phyloP scores from a whole-genome alignment of 2,329 filamentous ascomycete species.

The Ophiosphaerella narmari region DNA sequence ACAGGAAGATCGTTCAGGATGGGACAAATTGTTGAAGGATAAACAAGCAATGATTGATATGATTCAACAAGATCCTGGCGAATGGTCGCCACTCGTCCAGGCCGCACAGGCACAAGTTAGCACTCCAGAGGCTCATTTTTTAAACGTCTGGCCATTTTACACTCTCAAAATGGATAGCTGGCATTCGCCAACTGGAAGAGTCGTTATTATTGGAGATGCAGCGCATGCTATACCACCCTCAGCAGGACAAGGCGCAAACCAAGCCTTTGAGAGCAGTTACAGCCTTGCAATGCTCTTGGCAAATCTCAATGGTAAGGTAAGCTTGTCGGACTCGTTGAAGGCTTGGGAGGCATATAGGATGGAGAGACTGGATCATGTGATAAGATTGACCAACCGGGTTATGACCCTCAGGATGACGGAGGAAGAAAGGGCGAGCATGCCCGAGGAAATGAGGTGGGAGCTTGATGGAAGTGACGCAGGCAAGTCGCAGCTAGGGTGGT shows the following conservation, averaged over 20 bases:
- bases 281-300: conserved; percentile 8
- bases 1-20: conserved; percentile 36
- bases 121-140: background rate
- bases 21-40: conserved; percentile 38
- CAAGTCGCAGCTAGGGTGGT: background rate
- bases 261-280: conserved; percentile 60
- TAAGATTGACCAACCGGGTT: background rate
- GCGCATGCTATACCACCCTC: conserved; percentile 43
- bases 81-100: conserved; percentile 12
- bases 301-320: conserved; percentile 1
- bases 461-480: background rate
- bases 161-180: conserved; percentile 43
- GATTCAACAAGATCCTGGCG: conserved; percentile 1
- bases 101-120: conserved; percentile 2
- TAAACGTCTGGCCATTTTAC: conserved; percentile 21
- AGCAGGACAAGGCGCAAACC: conserved; percentile 62
- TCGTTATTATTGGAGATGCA: conserved; percentile 27
- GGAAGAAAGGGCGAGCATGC: conserved; percentile 1
- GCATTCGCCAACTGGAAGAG: conserved; percentile 49
- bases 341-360: conserved; percentile 1
- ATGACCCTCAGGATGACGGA: conserved; percentile 2
- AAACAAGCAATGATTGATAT: conserved; percentile 19
- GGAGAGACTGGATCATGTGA: background rate
- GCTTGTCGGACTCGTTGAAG: background rate
- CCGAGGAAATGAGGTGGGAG: background rate